A percentile compares a stretch with the other conserved stretches of the same genome.
Evolutionary conservation across 257 asterid species (phyloP).

Genomic region (Jacaranda copaia): DNA sequence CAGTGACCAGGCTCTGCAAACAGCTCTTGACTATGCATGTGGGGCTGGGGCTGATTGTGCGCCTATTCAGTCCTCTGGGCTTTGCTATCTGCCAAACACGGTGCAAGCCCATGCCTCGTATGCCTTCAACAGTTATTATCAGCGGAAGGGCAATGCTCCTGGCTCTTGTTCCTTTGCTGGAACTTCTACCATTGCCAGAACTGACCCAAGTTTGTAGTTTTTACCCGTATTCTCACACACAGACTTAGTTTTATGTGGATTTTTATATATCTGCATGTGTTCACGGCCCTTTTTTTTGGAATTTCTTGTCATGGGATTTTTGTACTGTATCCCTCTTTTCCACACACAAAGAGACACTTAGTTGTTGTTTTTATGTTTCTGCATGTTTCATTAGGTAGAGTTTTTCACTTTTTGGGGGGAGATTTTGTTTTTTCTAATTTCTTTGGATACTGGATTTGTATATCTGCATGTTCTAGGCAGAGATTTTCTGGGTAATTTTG

Average conservation of each 20-base stretch:
- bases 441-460: background rate
- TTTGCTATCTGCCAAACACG: conserved; percentile 82
- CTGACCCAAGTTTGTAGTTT: conserved; percentile 77
- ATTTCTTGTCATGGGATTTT: background rate
- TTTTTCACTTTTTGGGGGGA: background rate
- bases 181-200: conserved; percentile 74
- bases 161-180: conserved; percentile 80
- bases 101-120: conserved; percentile 88
- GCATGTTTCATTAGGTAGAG: background rate
- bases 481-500: background rate
- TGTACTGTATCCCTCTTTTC: too few species aligned
- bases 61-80: conserved; percentile 68
- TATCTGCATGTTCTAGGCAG: conserved; percentile 18
- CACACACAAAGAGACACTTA: too few species aligned
- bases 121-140: conserved; percentile 84
- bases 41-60: conserved; percentile 81
- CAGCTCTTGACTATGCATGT: conserved; percentile 83
- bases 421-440: background rate
- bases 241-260: too few species aligned
- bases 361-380: conserved; percentile 1
- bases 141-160: conserved; percentile 71
- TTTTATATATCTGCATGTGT: too few species aligned
- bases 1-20: conserved; percentile 62
- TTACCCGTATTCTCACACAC: too few species aligned
- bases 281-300: too few species aligned